Base-by-base conservation (phyloP, 208 protist species). In the Vickermania ingenoplastis region DNA sequence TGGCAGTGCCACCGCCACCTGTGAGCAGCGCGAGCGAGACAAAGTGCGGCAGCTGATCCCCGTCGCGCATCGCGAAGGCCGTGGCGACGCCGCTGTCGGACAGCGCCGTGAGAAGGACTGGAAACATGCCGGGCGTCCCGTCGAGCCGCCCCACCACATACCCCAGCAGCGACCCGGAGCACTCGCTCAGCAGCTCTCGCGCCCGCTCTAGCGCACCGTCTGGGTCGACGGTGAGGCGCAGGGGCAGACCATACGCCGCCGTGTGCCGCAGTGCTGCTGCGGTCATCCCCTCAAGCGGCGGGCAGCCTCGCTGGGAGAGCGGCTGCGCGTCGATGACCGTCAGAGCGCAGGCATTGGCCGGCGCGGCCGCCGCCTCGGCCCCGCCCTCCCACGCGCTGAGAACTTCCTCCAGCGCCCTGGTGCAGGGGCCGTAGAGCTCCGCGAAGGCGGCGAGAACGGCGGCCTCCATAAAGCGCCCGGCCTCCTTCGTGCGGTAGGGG, bases 31-130 rank as follows among this genome's bases (percentile, higher is more conserved):
- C 64, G 26, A 76, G 76, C 55, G 83, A 83, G 7, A 91, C 59
- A 52, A 91, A 76, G 13, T 89, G 80, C 1, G 81, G 61, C 2
- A 94, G 74, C 73, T 89, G 65, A 54, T 94, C 87, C 14, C 57
- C 64, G 36, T 94, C 81, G 2, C 74, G 71, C 58, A 91, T 61
- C 56, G 85, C 65, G 60, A 89, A 54, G 50, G 22, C 21, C 11
- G 50, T 54, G 50, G n/a, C 11, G 17, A 45, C 11, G 17, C 11
- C 36, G 36, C 17, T 45, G 7, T 26, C 24, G 5, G 11, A 27
- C 3, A 48, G 45, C 63, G 54, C 53, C 21, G 72, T 79, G 17
- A 91, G 36, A 21, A 91, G 65, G 5, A 79, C 57, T 29, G 84
- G 84, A 58, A 91, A 91, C 13, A 72, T 24, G 28, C 71, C 67